phyloP scores from a whole-genome alignment of 371 early-diverging fungal genomes.

The Apophysomyces elegans region DNA sequence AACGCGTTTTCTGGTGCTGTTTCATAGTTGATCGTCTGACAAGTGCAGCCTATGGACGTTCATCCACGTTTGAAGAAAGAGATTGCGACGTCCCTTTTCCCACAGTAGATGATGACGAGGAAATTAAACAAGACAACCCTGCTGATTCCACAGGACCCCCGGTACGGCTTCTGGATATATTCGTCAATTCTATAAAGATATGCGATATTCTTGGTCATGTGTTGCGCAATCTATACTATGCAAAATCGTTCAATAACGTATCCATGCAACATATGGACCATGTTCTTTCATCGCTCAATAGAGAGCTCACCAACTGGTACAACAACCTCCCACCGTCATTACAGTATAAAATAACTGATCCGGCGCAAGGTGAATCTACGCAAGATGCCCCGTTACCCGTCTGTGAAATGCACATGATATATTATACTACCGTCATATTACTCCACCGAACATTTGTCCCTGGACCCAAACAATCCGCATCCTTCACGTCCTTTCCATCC shows the following conservation, averaged over 20 bases:
- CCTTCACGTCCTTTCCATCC: constrained; percentile 42
- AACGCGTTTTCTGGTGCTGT: constrained; percentile 57
- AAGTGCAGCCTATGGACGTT: constrained; percentile 47
- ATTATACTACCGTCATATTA: constrained; percentile 45
- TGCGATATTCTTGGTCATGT: constrained; percentile 52
- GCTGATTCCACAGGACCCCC: constrained; percentile 24
- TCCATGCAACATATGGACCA: constrained; percentile 32
- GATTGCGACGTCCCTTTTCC: constrained; percentile 56
- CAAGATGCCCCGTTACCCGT: constrained; percentile 30
- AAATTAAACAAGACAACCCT: constrained; percentile 15
- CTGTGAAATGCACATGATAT: constrained; percentile 52
- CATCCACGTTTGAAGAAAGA: constrained; percentile 46
- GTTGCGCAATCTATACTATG: constrained; percentile 49
- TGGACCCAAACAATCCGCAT: constrained; percentile 26
- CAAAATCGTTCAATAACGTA: constrained; percentile 38
- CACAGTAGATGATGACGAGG: constrained; percentile 44
- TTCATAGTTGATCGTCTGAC: constrained; percentile 50
- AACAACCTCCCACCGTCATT: constrained; percentile 44
- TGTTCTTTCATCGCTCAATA: constrained; percentile 43
- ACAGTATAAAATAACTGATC: constrained; percentile 35
- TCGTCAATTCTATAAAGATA: constrained; percentile 42
- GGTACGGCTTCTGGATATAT: constrained; percentile 33
- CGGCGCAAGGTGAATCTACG: constrained; percentile 4
- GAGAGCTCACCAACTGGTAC: constrained; percentile 49
- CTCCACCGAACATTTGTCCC: constrained; percentile 52